Conservation (phyloP, 805 yeast genomes). For the Ogataea parapolymorpha region DNA sequence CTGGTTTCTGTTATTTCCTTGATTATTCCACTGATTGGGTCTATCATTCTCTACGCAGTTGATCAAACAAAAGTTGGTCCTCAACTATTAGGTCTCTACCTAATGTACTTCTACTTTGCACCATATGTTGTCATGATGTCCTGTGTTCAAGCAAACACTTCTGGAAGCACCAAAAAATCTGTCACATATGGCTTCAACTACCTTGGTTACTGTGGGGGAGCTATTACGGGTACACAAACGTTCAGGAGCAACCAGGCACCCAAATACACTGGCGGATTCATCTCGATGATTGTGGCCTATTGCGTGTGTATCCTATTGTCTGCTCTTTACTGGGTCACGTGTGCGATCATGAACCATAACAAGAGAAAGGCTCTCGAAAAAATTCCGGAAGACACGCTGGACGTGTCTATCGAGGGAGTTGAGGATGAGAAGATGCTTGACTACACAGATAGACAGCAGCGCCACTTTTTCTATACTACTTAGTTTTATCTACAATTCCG, state of each 20-base stretch:
- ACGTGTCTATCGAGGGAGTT: not conserved
- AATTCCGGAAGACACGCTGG: not conserved
- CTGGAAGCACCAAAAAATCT: conserved; percentile 54
- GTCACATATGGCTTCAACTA: conserved; percentile 33
- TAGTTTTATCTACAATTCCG: not conserved
- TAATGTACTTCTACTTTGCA: conserved; percentile 25
- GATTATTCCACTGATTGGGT: conserved; percentile 17
- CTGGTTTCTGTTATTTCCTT: conserved; percentile 12
- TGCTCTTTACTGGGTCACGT: conserved; percentile 7
- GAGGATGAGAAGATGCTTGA: conserved; percentile 10
- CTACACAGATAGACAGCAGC: conserved; percentile 9
- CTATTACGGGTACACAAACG: conserved; percentile 51
- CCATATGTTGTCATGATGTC: conserved; percentile 27
- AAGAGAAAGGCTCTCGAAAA: not conserved
- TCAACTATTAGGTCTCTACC: conserved; percentile 17
- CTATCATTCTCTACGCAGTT: conserved; percentile 18
- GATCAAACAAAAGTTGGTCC: conserved; percentile 10
- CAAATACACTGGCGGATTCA: conserved; percentile 34
- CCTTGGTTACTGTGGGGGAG: conserved; percentile 43
- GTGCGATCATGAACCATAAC: conserved; percentile 3
- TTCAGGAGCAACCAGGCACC: conserved; percentile 49
- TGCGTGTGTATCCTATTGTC: conserved; percentile 7
- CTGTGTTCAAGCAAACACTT: conserved; percentile 34
- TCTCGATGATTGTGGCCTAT: conserved; percentile 12
- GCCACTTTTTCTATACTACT: conserved; percentile 10